Evolutionary conservation across 352 stramenopile species (phyloP), one percentile per base, ranked within the genome.

Genomic region (Elongisporangium anandrum): DNA sequence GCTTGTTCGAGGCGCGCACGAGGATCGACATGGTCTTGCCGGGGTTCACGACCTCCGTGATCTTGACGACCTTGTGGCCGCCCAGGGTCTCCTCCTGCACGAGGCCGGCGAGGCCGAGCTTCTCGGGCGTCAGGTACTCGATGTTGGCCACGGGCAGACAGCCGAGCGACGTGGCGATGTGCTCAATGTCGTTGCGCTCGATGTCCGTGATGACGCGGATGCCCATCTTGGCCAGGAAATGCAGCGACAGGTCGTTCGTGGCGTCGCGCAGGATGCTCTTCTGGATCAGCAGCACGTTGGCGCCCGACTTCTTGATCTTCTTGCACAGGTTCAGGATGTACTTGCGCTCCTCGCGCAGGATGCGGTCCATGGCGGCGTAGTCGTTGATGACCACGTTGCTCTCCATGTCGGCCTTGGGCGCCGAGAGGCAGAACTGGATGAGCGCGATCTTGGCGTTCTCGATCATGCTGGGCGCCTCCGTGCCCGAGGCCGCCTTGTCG

Each of bases 321-420:
- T 98, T 98, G 69, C 85, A 94, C 59, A 98, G 65, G 63, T 96
- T 91, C 22, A 99, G 73, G 57, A 99, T 98, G 82, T 99, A 99
- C 79, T 99, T 99, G 65, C 97, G 85, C 75, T 99, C 97, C 61
- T 99, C 97, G 47, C 97, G 89, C 26, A 99, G 78, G 62, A 99
- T 98, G 47, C 97, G 90, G 79, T 99, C 97, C 98, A 99, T 99
- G 50, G 96, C 95, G 34, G 96, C 96, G 79, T 99, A 99, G 77
- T 99, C 97, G 61, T 92, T 98, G 56, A 99, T 98, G 38, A 99
- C 97, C n/a, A 99, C 97, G 69, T 98, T 99, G 82, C 98, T 99
- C 76, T 99, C 97, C 92, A 99, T 99, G 78, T 99, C 98, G 13
- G 97, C 98, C 84, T 99, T 99, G 34, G 97, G 97, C 24, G 97